Percentiles rank a stretch among this genome's conserved stretches.
phyloP scores from a whole-genome alignment of 2,329 filamentous ascomycete genomes.

The Alternaria ventricosa region DNA sequence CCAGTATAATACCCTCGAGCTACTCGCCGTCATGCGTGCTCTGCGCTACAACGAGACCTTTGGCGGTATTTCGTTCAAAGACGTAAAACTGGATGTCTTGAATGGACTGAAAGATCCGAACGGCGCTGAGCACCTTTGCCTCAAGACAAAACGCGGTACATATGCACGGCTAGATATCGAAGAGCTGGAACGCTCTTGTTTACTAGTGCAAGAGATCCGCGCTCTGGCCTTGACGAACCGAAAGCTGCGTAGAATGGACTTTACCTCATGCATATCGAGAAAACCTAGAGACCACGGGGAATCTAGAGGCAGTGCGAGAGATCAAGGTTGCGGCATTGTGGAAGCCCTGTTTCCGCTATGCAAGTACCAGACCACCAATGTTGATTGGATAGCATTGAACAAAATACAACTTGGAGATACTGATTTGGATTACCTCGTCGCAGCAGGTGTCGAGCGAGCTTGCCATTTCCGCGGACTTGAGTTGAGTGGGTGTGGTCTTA shows the following conservation, averaged over 20 bases:
- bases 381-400: constrained; percentile 74
- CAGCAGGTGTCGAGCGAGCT: constrained; percentile 69
- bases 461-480: constrained; percentile 73
- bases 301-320: constrained; percentile 56
- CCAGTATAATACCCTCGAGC: constrained; percentile 66
- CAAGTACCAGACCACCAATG: constrained; percentile 70
- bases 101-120: constrained; percentile 66
- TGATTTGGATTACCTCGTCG: constrained; percentile 71
- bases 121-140: constrained; percentile 68
- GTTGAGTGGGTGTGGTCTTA: constrained; percentile 67
- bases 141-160: constrained; percentile 63
- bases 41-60: constrained; percentile 75
- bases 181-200: constrained; percentile 61
- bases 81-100: constrained; percentile 68
- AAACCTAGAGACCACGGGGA: constrained; percentile 56
- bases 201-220: constrained; percentile 72
- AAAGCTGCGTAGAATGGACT: constrained; percentile 68
- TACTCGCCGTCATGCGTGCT: constrained; percentile 73
- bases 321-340: constrained; percentile 72
- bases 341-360: constrained; percentile 73
- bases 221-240: constrained; percentile 71
- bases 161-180: constrained; percentile 61
- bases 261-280: constrained; percentile 66
- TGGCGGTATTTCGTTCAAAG: constrained; percentile 70
- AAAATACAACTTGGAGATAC: constrained; percentile 74